Evolutionary conservation across 169 alveolate genomes (phyloP).

Genomic region (Plasmodium adleri): DNA sequence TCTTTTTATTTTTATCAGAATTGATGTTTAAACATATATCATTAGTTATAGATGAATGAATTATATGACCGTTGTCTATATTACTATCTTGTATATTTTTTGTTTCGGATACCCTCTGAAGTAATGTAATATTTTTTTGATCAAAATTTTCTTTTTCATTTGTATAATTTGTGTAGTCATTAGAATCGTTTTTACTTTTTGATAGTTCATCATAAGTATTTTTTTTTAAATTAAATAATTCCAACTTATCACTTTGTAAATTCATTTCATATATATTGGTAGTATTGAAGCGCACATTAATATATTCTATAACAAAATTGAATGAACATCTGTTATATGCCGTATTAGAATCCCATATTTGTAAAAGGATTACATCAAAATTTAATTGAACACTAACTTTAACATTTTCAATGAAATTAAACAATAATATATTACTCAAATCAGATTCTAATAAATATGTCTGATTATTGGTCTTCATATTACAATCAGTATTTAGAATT

Average conservation of each 20-base stretch:
- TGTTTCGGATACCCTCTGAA: too few relatives aligned
- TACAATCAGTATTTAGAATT: neutral
- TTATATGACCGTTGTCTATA: neutral
- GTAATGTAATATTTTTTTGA: too few relatives aligned
- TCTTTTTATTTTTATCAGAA: neutral
- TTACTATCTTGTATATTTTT: neutral
- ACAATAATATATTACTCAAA: constrained; percentile 23
- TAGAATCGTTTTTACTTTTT: neutral
- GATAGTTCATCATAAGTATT: neutral
- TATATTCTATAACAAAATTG: constrained; percentile 70
- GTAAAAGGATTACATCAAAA: constrained; percentile 54
- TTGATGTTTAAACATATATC: neutral
- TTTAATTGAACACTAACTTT: constrained; percentile 17
- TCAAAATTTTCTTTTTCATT: neutral
- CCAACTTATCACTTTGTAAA: neutral
- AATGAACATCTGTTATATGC: constrained; percentile 73
- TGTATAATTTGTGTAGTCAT: neutral
- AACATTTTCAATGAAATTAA: constrained; percentile 65
- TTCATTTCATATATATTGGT: constrained; percentile 35
- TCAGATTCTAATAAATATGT: constrained; percentile 16
- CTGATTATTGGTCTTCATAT: constrained; percentile 1
- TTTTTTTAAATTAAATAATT: constrained; percentile 1
- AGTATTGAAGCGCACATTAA: constrained; percentile 25
- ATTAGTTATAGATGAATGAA: neutral
- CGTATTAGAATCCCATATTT: constrained; percentile 75